Conservation (phyloP, 345 rosid genomes). For the Dimocarpus longan region DNA sequence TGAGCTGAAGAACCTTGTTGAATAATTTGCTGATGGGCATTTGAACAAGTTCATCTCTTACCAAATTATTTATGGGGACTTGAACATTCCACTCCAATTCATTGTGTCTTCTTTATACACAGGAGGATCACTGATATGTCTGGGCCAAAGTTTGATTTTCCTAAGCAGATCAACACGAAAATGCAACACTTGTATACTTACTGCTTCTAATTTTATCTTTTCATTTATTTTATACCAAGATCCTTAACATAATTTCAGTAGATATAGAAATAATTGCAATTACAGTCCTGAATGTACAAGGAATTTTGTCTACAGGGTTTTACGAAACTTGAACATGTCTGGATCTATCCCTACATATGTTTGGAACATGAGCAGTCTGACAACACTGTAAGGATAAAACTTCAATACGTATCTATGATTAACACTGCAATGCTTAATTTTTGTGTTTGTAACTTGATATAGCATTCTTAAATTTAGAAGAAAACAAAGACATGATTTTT, state of each 20-base stretch:
- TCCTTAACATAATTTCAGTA: neutral
- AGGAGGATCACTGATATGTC: neutral
- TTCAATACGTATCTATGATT: neutral
- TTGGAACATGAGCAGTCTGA: neutral
- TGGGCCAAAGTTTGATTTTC: slow-evolving; percentile 1
- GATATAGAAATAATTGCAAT: neutral
- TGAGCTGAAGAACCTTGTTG: slow-evolving; percentile 32
- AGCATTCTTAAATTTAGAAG: neutral
- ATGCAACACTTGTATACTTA: neutral
- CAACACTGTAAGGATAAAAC: neutral
- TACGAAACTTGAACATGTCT: slow-evolving; percentile 43
- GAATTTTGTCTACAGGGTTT: slow-evolving; percentile 34
- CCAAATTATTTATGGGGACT: neutral
- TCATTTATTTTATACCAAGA: neutral
- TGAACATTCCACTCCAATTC: neutral
- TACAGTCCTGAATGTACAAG: neutral
- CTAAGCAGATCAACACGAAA: neutral
- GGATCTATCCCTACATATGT: slow-evolving; percentile 17
- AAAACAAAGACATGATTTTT: neutral
- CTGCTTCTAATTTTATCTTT: neutral
- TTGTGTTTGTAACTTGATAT: neutral
- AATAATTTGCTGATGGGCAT: neutral
- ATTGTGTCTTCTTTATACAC: neutral
- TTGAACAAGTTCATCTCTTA: neutral
- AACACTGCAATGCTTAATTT: no score